These are phyloP conservation scores for Xylariaceae sp. DNA, from an alignment of 2,329 filamentous ascomycete species.

Conservation along the genomic window DNA sequence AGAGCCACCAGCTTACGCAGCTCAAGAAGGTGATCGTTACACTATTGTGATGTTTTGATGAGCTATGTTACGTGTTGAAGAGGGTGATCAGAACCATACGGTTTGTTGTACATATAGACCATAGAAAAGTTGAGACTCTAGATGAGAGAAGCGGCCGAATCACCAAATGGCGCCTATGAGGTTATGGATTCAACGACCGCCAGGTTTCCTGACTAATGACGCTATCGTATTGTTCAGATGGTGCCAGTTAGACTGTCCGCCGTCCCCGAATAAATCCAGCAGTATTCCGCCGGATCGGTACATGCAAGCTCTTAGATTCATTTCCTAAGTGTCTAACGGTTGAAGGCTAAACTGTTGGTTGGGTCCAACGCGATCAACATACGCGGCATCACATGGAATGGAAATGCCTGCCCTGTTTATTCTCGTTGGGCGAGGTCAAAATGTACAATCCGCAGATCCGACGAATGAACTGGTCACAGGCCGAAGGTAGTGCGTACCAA, in stretches of 20 bases:
- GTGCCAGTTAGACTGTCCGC: no score
- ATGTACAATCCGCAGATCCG: neutral
- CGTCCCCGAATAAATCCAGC: no score
- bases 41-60: conserved; percentile 9
- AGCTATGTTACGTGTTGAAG: neutral
- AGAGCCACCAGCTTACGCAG: conserved; percentile 7
- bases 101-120: neutral
- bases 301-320: neutral
- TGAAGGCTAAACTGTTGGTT: neutral
- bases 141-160: no score
- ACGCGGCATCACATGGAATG: conserved; percentile 8
- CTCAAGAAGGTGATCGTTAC: neutral
- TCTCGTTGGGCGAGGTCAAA: neutral
- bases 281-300: no score
- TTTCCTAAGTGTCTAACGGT: neutral
- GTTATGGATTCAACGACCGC: no score
- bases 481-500: no score
- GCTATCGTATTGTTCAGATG: no score
- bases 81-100: neutral
- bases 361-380: neutral
- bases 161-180: no score
- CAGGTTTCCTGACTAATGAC: no score
- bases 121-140: neutral
- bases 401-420: neutral
- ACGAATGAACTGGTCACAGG: conserved; percentile 3